Evolutionary conservation across 139 green algal species (phyloP).

Genomic region (Tetraselmis striata): DNA sequence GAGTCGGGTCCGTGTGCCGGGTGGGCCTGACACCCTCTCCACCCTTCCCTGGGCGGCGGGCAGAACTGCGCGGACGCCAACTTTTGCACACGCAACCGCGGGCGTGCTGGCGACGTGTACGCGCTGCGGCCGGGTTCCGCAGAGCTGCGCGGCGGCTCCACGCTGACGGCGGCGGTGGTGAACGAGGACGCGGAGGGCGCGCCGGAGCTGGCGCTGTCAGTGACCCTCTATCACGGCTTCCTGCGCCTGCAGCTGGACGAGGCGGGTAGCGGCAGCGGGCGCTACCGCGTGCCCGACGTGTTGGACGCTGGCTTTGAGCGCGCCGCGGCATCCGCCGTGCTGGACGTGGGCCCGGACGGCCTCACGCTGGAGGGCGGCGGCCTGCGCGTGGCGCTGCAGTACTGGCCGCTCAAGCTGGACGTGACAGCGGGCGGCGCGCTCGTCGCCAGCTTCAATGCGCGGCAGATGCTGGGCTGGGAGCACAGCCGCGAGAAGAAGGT

Average conservation of each 20-base stretch:
- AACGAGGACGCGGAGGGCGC: not conserved
- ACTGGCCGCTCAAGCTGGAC: slow-evolving; percentile 54
- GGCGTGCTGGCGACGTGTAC: not conserved
- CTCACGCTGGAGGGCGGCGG: slow-evolving; percentile 12
- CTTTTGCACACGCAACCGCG: not conserved
- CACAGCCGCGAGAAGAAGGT: slow-evolving; percentile 65
- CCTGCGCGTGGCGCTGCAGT: slow-evolving; percentile 40
- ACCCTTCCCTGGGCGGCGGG: no score
- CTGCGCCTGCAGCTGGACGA: slow-evolving; percentile 77
- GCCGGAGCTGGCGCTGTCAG: slow-evolving; percentile 24
- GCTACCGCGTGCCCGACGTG: slow-evolving; percentile 74
- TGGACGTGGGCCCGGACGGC: slow-evolving; percentile 16
- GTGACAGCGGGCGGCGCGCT: slow-evolving; percentile 32
- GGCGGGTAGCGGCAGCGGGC: slow-evolving; percentile 16
- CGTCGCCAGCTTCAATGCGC: slow-evolving; percentile 65
- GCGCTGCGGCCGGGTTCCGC: not conserved
- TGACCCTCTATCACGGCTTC: slow-evolving; percentile 59
- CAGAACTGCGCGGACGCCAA: not conserved
- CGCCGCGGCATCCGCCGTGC: not conserved
- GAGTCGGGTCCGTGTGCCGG: no score
- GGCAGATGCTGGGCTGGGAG: slow-evolving; percentile 80
- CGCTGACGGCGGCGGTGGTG: not conserved
- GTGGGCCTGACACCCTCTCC: no score
- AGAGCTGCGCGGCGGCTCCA: not conserved
- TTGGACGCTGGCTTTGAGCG: slow-evolving; percentile 35